Percentiles rank a stretch among this genome's conserved stretches.
These are phyloP conservation scores for Fusarium pseudograminearum DNA, from an alignment of 2,329 filamentous ascomycete species.

Conservation along the genomic window DNA sequence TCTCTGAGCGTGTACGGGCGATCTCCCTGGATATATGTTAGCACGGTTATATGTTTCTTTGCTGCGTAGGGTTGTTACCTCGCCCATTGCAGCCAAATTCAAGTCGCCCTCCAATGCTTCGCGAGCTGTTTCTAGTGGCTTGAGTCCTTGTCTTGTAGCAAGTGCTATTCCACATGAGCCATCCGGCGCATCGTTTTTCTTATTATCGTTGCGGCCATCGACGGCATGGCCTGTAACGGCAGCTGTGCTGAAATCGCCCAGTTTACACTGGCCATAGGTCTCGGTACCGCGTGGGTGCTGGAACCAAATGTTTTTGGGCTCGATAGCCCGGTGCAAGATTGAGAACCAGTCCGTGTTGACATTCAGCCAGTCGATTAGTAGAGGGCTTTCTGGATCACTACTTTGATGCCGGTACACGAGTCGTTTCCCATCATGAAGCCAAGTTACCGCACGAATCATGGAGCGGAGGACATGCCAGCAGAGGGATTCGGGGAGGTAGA, in stretches of 20 bases:
- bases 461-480: constrained; percentile 68
- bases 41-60: background rate
- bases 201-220: background rate
- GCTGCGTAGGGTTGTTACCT: constrained; percentile 11
- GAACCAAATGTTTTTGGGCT: constrained; percentile 63
- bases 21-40: constrained; percentile 39
- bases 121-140: constrained; percentile 21
- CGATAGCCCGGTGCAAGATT: constrained; percentile 63
- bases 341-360: constrained; percentile 62
- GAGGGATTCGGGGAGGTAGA: constrained; percentile 63
- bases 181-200: background rate
- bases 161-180: constrained; percentile 20
- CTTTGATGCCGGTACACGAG: constrained; percentile 34
- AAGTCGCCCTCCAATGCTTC: background rate
- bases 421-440: constrained; percentile 63
- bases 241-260: constrained; percentile 61
- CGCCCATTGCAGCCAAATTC: constrained; percentile 20
- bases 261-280: constrained; percentile 66
- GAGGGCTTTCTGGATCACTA: background rate
- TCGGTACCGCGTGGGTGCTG: constrained; percentile 61
- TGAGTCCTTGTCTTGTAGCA: constrained; percentile 29
- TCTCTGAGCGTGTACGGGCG: constrained; percentile 53
- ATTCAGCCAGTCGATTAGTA: constrained; percentile 19
- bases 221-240: constrained; percentile 55
- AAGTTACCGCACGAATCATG: constrained; percentile 62